Evolutionary conservation across 176 grass and related monocot species (phyloP), one percentile per base, ranked within the genome.

Genomic region (Themeda triandra): DNA sequence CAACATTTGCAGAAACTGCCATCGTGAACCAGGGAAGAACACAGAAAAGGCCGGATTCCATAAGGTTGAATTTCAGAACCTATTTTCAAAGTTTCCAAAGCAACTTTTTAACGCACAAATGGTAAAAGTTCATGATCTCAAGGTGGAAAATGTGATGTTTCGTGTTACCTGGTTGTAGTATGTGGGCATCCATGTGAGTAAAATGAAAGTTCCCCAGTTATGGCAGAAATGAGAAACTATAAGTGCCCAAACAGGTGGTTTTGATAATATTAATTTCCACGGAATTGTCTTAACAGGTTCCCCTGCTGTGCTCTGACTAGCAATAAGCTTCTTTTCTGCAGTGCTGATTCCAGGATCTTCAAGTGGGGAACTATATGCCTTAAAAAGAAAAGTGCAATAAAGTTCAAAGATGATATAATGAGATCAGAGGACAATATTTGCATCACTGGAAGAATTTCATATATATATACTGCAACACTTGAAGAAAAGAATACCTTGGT

Each of bases 131-230:
- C 32, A 83, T 17, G 73, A 90, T 79, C 11, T 32, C 51, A 19
- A 83, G 27, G 48, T 62, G 2, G 23, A 64, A 54, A 62, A 62
- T 80, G n/a, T 73, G 25, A 42, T 79, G 44, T 77, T 69, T 64
- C 51, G 69, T 6, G 12, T 90, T 90, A 98, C 96, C 91, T 98
- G 93, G 71, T 98, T 95, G 78, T 98, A 98, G 78, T 98, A 98
- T 81, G 93, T 95, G 15, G 96, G 96, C 96, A 98, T 98, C 96
- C 96, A 98, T 80, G 96, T 98, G 74, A 98, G 96, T 66, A 98
- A 90, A 86, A 98, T 98, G 75, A 98, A 98, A 42, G 93, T 98
- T 84, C 93, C 93, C 96, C 93, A 98, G 81, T 95, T 98, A 84
- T 98, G 96, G 80, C 93, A 98, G 74, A 98, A 98, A 78, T 98